Evolutionary conservation across 306 rosid species (phyloP), one percentile per base, ranked within the genome.

Genomic region (Prunus padus): DNA sequence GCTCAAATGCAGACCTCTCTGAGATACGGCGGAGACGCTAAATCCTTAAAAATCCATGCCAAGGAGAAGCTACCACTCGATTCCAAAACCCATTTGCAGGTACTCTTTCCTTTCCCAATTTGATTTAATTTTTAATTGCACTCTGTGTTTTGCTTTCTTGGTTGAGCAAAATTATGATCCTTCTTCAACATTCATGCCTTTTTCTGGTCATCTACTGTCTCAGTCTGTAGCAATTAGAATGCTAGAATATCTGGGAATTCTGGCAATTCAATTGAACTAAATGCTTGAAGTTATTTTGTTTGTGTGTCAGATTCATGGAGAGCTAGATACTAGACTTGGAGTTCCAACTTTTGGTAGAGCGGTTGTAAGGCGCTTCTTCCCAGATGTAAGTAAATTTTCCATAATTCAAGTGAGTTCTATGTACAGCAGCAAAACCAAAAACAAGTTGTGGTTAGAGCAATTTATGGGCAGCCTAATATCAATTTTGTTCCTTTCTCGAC

Each of bases 1-100:
- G 42, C 44, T 45, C 22, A 56, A 55, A 96, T 96, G 98, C 98
- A 96, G 79, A 90, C 99, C 55, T 96, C 97, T 71, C 84, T 96
- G 56, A 79, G 97, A 85, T 95, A 73, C 4, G 86, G 76, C 40
- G 90, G 84, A 69, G 92, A 92, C 56, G 84, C 96, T 81, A 89
- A 82, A 82, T 85, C 90, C 50, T 25, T 96, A 19, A 81, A 86
- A 82, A 85, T 92, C 78, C 91, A 92, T 46, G 96, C 93, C 50
- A 92, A 92, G 86, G 80, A 96, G 73, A 89, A 82, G 65, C 11
- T 96, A 50, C 77, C 77, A 50, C 83, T 96, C 74, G 88, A 88
- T 86, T 75, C 93, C 85, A 87, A 88, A 47, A 88, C 93, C 68
- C 87, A 37, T 81, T 57, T 92, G 61, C 93, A 96, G 97, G 98